A percentile compares a stretch with the other conserved stretches of the same genome.
Conservation (phyloP, 2,329 filamentous ascomycete genomes). For the Calonectria montana region DNA sequence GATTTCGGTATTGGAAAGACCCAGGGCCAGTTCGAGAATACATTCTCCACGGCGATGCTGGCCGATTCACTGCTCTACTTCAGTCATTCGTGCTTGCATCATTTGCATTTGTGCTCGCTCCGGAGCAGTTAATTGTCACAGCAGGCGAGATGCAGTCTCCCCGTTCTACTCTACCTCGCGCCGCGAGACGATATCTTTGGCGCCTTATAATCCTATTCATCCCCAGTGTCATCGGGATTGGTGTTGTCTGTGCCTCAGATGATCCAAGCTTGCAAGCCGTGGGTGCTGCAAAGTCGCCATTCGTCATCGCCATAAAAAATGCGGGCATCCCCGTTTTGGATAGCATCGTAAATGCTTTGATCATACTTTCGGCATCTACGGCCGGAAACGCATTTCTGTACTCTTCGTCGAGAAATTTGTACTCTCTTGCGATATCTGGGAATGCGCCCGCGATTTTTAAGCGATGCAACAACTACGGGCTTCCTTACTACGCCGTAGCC, state of each 20-base stretch:
- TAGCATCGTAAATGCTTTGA: constrained; percentile 74
- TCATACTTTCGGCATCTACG: constrained; percentile 73
- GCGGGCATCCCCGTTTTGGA: constrained; percentile 72
- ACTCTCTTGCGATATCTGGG: constrained; percentile 73
- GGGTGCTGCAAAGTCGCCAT: constrained; percentile 65
- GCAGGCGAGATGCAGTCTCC: constrained; percentile 45
- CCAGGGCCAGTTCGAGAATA: not conserved
- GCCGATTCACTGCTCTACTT: not conserved
- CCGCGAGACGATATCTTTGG: constrained; percentile 40
- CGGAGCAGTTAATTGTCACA: constrained; percentile 40
- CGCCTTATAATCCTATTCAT: constrained; percentile 43
- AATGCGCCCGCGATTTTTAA: constrained; percentile 73
- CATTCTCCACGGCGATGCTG: not conserved
- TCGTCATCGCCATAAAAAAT: constrained; percentile 74
- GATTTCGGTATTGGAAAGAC: constrained; percentile 53
- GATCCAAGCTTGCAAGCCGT: constrained; percentile 31
- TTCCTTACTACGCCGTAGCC: constrained; percentile 66
- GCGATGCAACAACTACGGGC: constrained; percentile 69
- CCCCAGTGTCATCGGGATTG: not conserved
- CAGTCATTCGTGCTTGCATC: constrained; percentile 25
- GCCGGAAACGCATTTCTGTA: constrained; percentile 72
- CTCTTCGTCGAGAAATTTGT: constrained; percentile 72
- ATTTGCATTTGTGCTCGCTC: constrained; percentile 34
- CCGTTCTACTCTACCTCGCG: constrained; percentile 42
- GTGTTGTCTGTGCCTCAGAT: not conserved